Conservation (phyloP, 1,139 yeast species). For the Suhomyces coccinellae region DNA sequence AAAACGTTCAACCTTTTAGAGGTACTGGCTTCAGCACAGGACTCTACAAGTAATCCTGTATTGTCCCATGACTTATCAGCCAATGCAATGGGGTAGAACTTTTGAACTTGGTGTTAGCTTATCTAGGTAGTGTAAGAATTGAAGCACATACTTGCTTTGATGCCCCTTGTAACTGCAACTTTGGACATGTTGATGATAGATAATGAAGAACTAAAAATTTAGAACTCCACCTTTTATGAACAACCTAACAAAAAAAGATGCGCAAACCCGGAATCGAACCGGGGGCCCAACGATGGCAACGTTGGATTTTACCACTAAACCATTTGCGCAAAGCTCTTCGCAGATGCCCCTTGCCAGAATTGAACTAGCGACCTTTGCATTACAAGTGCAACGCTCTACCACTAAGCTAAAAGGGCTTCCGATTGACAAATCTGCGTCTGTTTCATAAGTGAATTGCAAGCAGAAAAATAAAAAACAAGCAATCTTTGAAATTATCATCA, state of each 20-base stretch:
- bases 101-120: conserved; percentile 48
- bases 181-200: conserved; percentile 26
- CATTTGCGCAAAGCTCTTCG: conserved; percentile 16
- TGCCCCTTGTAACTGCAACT: conserved; percentile 45
- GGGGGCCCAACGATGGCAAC: conserved; percentile 18
- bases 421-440: too few species aligned
- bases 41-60: conserved; percentile 82
- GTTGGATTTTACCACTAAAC: conserved; percentile 16
- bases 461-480: too few species aligned
- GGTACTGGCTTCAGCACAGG: conserved; percentile 32
- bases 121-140: background rate
- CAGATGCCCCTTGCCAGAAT: conserved; percentile 83
- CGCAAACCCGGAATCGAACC: conserved; percentile 17
- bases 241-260: conserved; percentile 5
- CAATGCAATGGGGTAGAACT: conserved; percentile 65
- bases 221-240: background rate
- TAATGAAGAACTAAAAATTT: background rate
- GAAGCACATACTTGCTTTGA: conserved; percentile 40
- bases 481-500: too few species aligned
- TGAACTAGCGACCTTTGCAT: conserved; percentile 95
- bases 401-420: conserved; percentile 81
- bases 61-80: conserved; percentile 95
- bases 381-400: conserved; percentile 97
- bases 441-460: too few species aligned
- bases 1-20: conserved; percentile 47